These are phyloP conservation scores for Porphyridium purpureum DNA, from an alignment of 23 red algal species.

Conservation along the genomic window DNA sequence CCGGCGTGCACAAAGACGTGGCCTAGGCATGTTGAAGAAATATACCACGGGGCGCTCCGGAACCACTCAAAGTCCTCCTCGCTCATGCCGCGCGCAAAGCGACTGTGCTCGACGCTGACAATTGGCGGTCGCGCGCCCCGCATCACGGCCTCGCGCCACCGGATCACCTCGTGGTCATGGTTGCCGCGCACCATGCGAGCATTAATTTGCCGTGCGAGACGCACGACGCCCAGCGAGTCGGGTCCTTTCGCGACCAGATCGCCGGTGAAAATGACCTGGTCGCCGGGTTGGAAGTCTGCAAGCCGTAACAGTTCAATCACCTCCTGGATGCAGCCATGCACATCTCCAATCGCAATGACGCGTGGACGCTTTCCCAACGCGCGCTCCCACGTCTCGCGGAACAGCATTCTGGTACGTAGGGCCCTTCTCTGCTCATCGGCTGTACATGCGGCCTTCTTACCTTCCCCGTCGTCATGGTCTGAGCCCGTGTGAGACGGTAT, in stretches of 20 bases:
- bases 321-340: slow-evolving; percentile 91
- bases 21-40: slow-evolving; percentile 25
- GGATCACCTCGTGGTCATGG: slow-evolving; percentile 58
- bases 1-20: slow-evolving; percentile 89
- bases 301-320: slow-evolving; percentile 57
- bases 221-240: slow-evolving; percentile 64
- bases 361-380: slow-evolving; percentile 39
- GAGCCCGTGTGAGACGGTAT: no score
- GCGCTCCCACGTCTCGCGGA: no score
- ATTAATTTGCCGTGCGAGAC: slow-evolving; percentile 63
- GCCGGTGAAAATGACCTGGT: slow-evolving; percentile 74
- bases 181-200: slow-evolving; percentile 80
- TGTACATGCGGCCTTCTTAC: no score
- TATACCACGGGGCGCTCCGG: slow-evolving; percentile 69
- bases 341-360: slow-evolving; percentile 92
- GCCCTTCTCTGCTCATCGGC: no score
- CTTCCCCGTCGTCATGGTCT: no score
- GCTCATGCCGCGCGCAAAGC: slow-evolving; percentile 34
- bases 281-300: slow-evolving; percentile 64
- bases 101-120: slow-evolving; percentile 35
- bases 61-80: slow-evolving; percentile 48
- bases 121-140: slow-evolving; percentile 10
- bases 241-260: slow-evolving; percentile 95
- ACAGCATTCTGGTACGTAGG: no score
- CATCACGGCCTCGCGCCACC: slow-evolving; percentile 31